phyloP scores from a whole-genome alignment of 2,329 filamentous ascomycete species.

The Chaetothyriales sp. region DNA sequence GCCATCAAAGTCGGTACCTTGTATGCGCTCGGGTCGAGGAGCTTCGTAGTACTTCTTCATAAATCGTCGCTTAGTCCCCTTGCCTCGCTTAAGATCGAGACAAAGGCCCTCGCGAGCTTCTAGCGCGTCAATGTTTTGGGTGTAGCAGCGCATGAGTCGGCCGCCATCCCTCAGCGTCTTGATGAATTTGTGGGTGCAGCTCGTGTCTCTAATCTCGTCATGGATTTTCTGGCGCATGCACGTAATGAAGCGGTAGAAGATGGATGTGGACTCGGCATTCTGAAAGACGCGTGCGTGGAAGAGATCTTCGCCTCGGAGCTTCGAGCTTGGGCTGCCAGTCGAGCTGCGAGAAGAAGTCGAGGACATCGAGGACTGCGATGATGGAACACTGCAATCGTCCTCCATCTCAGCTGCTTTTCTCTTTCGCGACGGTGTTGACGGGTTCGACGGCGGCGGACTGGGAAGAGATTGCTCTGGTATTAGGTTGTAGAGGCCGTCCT shows the following conservation, averaged over 20 bases:
- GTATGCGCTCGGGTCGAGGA: conserved; percentile 10
- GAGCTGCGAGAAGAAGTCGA: conserved; percentile 25
- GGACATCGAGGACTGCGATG: conserved; percentile 25
- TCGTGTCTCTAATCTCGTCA: conserved; percentile 42
- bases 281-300: conserved; percentile 58
- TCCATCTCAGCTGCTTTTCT: conserved; percentile 19
- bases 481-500: conserved; percentile 56
- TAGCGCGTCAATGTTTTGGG: conserved; percentile 60
- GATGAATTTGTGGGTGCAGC: conserved; percentile 54
- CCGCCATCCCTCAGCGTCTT: conserved; percentile 50
- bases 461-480: conserved; percentile 43
- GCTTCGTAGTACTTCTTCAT: conserved; percentile 29
- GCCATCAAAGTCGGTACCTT: conserved; percentile 21
- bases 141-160: conserved; percentile 56
- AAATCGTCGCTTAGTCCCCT: conserved; percentile 47
- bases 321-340: conserved; percentile 18
- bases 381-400: conserved; percentile 32
- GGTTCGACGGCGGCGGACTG: conserved; percentile 9
- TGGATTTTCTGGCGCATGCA: conserved; percentile 49
- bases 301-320: conserved; percentile 55
- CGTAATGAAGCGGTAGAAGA: conserved; percentile 59
- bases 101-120: conserved; percentile 55
- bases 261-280: conserved; percentile 50
- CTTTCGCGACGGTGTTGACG: conserved; percentile 12
- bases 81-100: conserved; percentile 46